Base-by-base conservation (phyloP, 768 basidiomycete genomes). In the Paxillus ammoniavirescens region DNA sequence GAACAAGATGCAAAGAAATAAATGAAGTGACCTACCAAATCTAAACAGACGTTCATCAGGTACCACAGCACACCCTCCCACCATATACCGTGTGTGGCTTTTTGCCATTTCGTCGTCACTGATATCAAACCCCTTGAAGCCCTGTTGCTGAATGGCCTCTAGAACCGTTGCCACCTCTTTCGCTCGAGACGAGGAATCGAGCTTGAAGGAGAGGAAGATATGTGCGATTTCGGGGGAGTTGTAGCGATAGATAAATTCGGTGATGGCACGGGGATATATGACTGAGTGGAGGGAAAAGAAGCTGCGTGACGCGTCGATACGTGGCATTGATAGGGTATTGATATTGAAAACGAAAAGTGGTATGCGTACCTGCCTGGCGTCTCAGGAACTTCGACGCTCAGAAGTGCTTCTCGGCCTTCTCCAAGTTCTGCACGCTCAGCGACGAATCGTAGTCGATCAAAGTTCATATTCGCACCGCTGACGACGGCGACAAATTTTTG, bases 391-490 rank as follows among this genome's bases (percentile, higher is more conserved):
- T 91, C 89, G n/a, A 98, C 91, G 63, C 90, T 91, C 60, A 98
- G 78, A 43, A 98, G 78, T 0, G 90, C 97, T 72, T 99, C 97
- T 49, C 89, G 81, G 10, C 96, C 89, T 71, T 99, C 97, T 57
- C 97, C 97, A 17, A 98, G 78, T 70, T 98, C 94, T 3, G 97
- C 97, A 52, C 97, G 93, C 69, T 99, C 97, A 17, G 97, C 91
- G n/a, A 99, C 95, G 67, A 98, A 99, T 9, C 97, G 84, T 43
- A 99, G 72, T 41, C 96, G 84, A 65, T 93, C 91, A 71, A 99
- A 99, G 74, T 99, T 98, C 92, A 99, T 97, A 73, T 99, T 98
- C 15, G 96, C 97, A 18, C 97, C 97, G 63, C 92, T 95, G 58
- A 98, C 75, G 49, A 98, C 85, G 5, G 83, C 94, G 30, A 98